Percentiles rank a stretch among this genome's conserved stretches.
Evolutionary conservation across 805 yeast genomes (phyloP).

Genomic region (Candida railenensis): DNA sequence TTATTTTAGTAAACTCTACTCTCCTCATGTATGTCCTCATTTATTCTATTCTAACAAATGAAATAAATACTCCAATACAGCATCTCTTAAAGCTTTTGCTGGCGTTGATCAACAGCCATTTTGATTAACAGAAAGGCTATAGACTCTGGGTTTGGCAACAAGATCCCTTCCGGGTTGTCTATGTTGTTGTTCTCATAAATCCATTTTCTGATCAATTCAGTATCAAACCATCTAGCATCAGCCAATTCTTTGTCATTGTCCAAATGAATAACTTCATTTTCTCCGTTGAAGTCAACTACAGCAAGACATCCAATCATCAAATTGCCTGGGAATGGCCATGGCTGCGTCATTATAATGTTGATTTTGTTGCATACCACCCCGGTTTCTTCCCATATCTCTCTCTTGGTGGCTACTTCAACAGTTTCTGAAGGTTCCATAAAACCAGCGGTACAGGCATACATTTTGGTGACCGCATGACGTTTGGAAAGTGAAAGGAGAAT

Average conservation of each 20-base stretch:
- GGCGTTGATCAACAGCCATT: constrained; percentile 30
- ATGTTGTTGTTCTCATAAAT: constrained; percentile 21
- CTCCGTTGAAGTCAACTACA: constrained; percentile 66
- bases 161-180: constrained; percentile 34
- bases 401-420: constrained; percentile 78
- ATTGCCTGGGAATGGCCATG: constrained; percentile 97
- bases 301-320: constrained; percentile 93
- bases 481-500: constrained; percentile 70
- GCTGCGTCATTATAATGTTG: constrained; percentile 71
- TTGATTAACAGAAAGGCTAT: constrained; percentile 46
- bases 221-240: constrained; percentile 85
- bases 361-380: constrained; percentile 69
- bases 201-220: constrained; percentile 47
- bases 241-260: constrained; percentile 83
- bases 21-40: too few relatives aligned
- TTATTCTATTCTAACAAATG: too few relatives aligned
- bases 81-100: neutral
- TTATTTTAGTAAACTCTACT: too few relatives aligned
- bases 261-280: constrained; percentile 62
- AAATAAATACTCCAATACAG: neutral
- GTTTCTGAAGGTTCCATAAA: constrained; percentile 95
- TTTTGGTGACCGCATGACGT: constrained; percentile 50
- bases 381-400: constrained; percentile 96
- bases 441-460: constrained; percentile 90
- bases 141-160: constrained; percentile 43